Evolutionary conservation across 768 basidiomycete genomes (phyloP).

Genomic region (Clitopilus passeckerianus): DNA sequence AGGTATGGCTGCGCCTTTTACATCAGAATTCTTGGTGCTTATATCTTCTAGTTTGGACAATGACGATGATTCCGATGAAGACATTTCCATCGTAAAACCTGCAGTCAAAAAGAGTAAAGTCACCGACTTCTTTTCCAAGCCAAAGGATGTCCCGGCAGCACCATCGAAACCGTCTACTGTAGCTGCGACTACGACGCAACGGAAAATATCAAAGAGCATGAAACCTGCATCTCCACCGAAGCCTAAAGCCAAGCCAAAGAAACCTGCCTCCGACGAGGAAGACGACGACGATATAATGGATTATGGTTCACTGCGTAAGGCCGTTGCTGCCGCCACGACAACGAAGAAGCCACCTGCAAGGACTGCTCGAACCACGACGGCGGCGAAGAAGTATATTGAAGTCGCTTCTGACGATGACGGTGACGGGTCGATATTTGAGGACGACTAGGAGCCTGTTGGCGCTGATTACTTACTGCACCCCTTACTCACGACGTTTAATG

Average conservation of each 20-base stretch:
- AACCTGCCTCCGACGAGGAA: constrained; percentile 42
- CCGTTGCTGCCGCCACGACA: constrained; percentile 29
- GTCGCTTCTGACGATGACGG: constrained; percentile 42
- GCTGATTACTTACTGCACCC: neutral
- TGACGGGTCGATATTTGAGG: constrained; percentile 46
- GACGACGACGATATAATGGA: constrained; percentile 38
- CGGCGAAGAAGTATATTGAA: constrained; percentile 61
- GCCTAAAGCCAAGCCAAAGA: constrained; percentile 41
- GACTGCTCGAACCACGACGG: constrained; percentile 44
- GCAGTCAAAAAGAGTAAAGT: constrained; percentile 52
- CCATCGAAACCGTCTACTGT: constrained; percentile 31
- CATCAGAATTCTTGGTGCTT: neutral
- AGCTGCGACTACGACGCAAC: constrained; percentile 17
- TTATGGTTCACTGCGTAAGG: constrained; percentile 24
- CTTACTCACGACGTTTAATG: neutral
- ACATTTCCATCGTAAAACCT: constrained; percentile 33
- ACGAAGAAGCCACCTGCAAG: constrained; percentile 39
- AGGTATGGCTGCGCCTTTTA: constrained; percentile 33
- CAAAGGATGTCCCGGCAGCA: constrained; percentile 25
- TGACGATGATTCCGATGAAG: constrained; percentile 37
- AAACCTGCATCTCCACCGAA: constrained; percentile 52
- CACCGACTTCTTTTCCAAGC: constrained; percentile 60
- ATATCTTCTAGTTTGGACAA: constrained; percentile 23
- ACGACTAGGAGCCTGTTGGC: constrained; percentile 9
- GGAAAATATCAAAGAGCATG: constrained; percentile 57